Percentiles rank a stretch among this genome's conserved stretches.
phyloP scores from a whole-genome alignment of 176 grass and related monocot species.

The Ampelocalamus luodianensis region DNA sequence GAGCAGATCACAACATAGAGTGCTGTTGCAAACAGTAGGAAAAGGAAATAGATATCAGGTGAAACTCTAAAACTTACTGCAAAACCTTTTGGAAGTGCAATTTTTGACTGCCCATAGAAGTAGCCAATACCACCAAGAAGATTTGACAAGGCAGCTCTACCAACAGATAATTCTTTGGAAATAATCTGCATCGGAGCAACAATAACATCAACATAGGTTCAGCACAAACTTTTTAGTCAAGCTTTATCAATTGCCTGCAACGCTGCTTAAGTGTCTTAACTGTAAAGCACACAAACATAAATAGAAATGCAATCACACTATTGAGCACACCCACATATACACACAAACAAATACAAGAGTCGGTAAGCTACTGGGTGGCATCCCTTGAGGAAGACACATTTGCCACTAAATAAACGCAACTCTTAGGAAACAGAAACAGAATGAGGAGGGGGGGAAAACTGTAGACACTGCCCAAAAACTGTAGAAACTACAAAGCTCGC shows the following conservation, averaged over 20 bases:
- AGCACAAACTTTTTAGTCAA: constrained; percentile 22
- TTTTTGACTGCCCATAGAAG: constrained; percentile 94
- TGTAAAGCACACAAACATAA: constrained; percentile 17
- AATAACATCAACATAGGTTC: constrained; percentile 23
- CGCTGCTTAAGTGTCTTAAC: background rate
- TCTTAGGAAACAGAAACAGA: background rate
- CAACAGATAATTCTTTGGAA: constrained; percentile 64
- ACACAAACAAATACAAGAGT: constrained; percentile 7
- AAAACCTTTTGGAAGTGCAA: constrained; percentile 87
- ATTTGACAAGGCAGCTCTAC: constrained; percentile 83
- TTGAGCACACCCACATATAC: background rate
- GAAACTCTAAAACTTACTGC: constrained; percentile 72
- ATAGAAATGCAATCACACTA: constrained; percentile 27
- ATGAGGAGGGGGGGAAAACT: constrained; percentile 16
- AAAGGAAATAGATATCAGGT: constrained; percentile 34
- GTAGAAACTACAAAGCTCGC: constrained; percentile 1
- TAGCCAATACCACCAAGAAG: constrained; percentile 92
- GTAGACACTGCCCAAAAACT: constrained; percentile 11
- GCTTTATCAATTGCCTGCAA: constrained; percentile 6
- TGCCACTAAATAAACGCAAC: background rate
- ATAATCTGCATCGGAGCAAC: constrained; percentile 58
- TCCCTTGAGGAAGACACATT: constrained; percentile 6
- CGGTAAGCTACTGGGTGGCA: background rate
- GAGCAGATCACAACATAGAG: constrained; percentile 23
- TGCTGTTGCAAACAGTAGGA: constrained; percentile 5